Percentiles rank a stretch among this genome's conserved stretches.
Conservation (phyloP, 257 asterid species). For the Nicotiana undulata region DNA sequence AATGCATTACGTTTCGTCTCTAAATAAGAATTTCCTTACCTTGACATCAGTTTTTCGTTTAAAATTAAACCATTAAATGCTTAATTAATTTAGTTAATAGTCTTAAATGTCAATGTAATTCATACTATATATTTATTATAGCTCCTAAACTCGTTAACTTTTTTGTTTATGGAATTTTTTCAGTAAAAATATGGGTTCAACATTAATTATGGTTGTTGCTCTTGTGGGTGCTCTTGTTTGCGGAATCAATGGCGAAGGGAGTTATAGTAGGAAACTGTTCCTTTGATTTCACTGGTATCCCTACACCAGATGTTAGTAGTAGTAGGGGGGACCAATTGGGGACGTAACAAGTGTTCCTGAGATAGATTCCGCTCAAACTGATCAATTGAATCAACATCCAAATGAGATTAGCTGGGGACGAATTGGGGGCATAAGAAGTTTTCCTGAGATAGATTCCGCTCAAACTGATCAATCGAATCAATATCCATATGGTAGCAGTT, state of each 20-base stretch:
- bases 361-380: background rate
- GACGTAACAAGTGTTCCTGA: too few relatives aligned
- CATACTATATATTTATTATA: background rate
- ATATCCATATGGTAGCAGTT: background rate
- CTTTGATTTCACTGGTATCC: too few relatives aligned
- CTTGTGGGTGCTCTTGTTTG: background rate
- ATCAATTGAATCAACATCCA: too few relatives aligned
- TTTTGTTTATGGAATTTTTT: background rate
- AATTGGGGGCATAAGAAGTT: too few relatives aligned
- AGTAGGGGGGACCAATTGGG: too few relatives aligned
- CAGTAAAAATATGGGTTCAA: background rate
- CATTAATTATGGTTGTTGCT: background rate
- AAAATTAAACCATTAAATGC: background rate
- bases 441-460: background rate
- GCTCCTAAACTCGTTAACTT: background rate
- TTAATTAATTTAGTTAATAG: background rate
- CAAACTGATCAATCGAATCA: background rate
- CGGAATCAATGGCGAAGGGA: background rate
- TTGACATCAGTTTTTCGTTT: background rate
- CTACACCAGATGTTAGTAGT: too few relatives aligned
- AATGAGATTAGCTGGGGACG: too few relatives aligned
- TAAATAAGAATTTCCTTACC: background rate
- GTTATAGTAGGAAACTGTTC: background rate
- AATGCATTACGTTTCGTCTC: background rate
- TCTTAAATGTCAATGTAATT: background rate